phyloP scores from a whole-genome alignment of 345 rosid species.

The Dimocarpus longan region DNA sequence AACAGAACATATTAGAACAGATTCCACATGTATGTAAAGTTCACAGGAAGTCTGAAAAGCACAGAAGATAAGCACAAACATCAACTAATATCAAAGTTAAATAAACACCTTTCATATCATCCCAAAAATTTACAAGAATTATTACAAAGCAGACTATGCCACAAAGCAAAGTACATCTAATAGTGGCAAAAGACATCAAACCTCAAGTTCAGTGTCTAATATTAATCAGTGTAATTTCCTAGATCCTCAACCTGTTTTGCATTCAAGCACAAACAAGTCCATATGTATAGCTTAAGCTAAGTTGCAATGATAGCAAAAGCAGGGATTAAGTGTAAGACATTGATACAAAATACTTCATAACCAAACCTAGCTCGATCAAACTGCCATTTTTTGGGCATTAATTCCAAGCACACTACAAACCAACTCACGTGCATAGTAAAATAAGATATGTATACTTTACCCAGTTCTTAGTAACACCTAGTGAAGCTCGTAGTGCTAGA shows the following conservation, averaged over 20 bases:
- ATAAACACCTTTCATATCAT: background rate
- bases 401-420: background rate
- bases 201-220: background rate
- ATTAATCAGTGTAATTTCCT: background rate
- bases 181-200: background rate
- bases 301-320: background rate
- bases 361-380: no score
- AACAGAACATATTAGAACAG: conserved; percentile 26
- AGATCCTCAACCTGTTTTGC: background rate
- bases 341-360: no score
- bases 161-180: background rate
- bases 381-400: background rate
- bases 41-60: background rate
- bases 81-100: background rate
- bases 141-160: background rate
- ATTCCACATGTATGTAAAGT: background rate
- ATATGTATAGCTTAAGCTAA: background rate
- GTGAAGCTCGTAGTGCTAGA: background rate
- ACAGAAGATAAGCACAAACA: background rate
- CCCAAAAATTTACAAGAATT: background rate
- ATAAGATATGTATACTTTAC: background rate
- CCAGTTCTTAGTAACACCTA: background rate
- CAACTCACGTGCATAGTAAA: background rate
- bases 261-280: background rate
- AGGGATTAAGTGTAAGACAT: background rate